Conservation (phyloP, 2,329 filamentous ascomycete species). For the Aspergillus ibericus region DNA sequence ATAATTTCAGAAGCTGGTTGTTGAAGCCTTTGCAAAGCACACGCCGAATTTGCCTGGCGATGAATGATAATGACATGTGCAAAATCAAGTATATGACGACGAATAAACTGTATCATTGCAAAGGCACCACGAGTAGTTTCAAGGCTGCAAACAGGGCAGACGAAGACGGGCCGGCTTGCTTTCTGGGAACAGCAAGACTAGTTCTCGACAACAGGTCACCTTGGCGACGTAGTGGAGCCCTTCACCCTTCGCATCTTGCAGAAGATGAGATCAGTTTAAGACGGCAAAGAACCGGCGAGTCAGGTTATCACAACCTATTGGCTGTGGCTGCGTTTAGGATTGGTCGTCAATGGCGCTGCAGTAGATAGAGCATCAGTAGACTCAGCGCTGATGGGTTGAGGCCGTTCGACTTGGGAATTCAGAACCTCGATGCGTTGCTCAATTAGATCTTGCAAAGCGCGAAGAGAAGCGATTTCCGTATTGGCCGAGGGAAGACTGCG, state of each 20-base stretch:
- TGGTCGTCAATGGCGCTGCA: background rate
- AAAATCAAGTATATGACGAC: background rate
- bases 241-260: too few relatives aligned
- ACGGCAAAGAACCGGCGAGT: too few relatives aligned
- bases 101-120: background rate
- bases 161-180: background rate
- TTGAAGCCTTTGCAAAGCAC: background rate
- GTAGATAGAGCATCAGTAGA: background rate
- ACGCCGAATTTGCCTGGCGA: background rate
- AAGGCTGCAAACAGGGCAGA: too few relatives aligned
- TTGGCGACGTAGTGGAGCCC: background rate
- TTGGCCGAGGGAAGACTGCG: slow-evolving; percentile 25
- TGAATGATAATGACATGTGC: background rate
- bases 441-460: slow-evolving; percentile 32
- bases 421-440: slow-evolving; percentile 30
- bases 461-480: slow-evolving; percentile 33
- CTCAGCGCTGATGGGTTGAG: background rate
- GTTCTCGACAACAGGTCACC: background rate
- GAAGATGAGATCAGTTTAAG: too few relatives aligned
- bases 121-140: background rate
- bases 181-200: background rate
- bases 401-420: slow-evolving; percentile 6
- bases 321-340: background rate
- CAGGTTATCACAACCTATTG: background rate
- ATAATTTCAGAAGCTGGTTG: background rate